These are phyloP conservation scores for Boletus insuetus DNA, from an alignment of 768 basidiomycete genomes.

Conservation along the genomic window DNA sequence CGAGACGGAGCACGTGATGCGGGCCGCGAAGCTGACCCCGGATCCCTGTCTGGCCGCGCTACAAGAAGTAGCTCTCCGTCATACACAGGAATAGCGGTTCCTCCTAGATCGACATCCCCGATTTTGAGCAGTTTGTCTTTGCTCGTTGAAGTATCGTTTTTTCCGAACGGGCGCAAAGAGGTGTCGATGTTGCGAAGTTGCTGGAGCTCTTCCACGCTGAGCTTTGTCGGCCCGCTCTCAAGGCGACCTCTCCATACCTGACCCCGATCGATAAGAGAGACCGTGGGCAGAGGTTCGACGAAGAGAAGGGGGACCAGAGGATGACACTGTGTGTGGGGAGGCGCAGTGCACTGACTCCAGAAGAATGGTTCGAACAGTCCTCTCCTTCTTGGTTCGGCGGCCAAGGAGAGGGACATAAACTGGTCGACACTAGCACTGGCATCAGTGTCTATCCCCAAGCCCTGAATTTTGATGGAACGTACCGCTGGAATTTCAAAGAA, in stretches of 20 bases:
- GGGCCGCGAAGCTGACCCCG: slow-evolving; percentile 48
- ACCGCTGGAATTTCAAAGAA: slow-evolving; percentile 63
- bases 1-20: slow-evolving; percentile 63
- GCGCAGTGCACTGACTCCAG: slow-evolving; percentile 51
- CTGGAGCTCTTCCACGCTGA: slow-evolving; percentile 56
- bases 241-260: slow-evolving; percentile 64
- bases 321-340: slow-evolving; percentile 39
- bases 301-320: slow-evolving; percentile 69
- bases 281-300: slow-evolving; percentile 66
- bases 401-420: slow-evolving; percentile 74
- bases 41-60: slow-evolving; percentile 53
- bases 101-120: slow-evolving; percentile 49
- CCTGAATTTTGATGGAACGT: slow-evolving; percentile 22
- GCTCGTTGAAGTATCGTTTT: slow-evolving; percentile 11
- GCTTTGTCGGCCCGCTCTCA: slow-evolving; percentile 52
- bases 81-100: slow-evolving; percentile 71
- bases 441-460: not conserved
- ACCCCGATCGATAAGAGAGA: slow-evolving; percentile 66
- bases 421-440: slow-evolving; percentile 55
- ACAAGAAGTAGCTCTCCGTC: slow-evolving; percentile 73
- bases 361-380: slow-evolving; percentile 76
- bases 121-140: slow-evolving; percentile 33
- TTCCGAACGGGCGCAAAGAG: slow-evolving; percentile 35
- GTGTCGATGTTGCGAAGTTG: slow-evolving; percentile 52
- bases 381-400: slow-evolving; percentile 70